A percentile compares a stretch with the other conserved stretches of the same genome.
phyloP scores from a whole-genome alignment of 2,329 filamentous ascomycete species.

The Zymoseptoria brevis region DNA sequence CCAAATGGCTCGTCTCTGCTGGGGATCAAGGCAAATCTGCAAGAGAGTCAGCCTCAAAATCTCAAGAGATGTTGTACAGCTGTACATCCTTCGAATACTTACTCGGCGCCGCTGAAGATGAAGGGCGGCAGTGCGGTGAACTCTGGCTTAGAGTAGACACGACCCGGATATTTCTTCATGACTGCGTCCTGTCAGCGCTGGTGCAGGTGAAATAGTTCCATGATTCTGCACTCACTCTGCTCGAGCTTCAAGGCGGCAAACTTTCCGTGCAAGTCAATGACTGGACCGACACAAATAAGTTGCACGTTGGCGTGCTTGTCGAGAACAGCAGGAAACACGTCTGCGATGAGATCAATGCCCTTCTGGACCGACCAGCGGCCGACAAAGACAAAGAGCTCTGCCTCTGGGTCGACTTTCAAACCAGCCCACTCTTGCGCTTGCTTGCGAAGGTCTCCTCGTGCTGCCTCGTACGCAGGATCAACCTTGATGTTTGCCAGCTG shows the following conservation, averaged over 20 bases:
- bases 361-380: constrained; percentile 60
- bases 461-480: constrained; percentile 45
- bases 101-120: constrained; percentile 56
- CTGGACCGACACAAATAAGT: constrained; percentile 53
- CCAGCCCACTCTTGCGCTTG: constrained; percentile 61
- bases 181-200: constrained; percentile 28
- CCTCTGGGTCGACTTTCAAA: constrained; percentile 49
- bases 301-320: constrained; percentile 51
- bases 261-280: constrained; percentile 58
- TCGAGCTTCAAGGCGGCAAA: constrained; percentile 52
- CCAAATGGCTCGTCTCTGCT: constrained; percentile 60
- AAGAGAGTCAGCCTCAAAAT: background rate
- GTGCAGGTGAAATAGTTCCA: background rate
- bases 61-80: background rate
- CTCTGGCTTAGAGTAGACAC: constrained; percentile 56
- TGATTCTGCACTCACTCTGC: constrained; percentile 24
- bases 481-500: constrained; percentile 43
- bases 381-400: constrained; percentile 58
- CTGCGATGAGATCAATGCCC: constrained; percentile 57
- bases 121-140: constrained; percentile 55
- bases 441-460: constrained; percentile 44
- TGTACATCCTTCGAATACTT: background rate
- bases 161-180: constrained; percentile 54
- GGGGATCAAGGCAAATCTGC: constrained; percentile 52
- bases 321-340: constrained; percentile 54